Evolutionary conservation across 192 early-diverging fungal species (phyloP), one percentile per base, ranked within the genome.

Genomic region (Glomus cerebriforme): DNA sequence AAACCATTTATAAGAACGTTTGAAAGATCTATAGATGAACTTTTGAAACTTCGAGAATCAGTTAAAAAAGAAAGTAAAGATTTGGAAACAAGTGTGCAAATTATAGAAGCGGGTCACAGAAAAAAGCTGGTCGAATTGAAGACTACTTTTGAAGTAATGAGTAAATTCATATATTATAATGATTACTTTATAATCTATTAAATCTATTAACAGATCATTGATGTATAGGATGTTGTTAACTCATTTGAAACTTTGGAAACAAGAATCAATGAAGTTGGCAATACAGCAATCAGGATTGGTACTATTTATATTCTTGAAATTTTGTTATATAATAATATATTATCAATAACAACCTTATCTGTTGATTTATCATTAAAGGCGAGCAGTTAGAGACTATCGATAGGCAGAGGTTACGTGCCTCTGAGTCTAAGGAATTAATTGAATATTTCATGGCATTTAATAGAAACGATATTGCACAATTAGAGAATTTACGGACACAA

Each of bases 361-460:
- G 43, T 27, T 37, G 29, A 24, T 26, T 60, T 29, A 9, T 59
- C 2, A 35, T 60, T 39, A 10, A 75, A 92, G 94, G 98, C 73
- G 98, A 99, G 82, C 96, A 99, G 85, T 88, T 99, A 54, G 98
- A 99, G 81, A 96, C 93, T 0, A 94, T 98, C 59, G 96, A 97
- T 81, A 95, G 93, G 78, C 96, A 99, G 73, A 86, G 94, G 73
- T 89, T 92, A 75, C 90, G 94, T 2, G 96, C 97, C 0, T 89
- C 92, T 27, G 94, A 98, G 60, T 93, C 96, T 34, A 90, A 93
- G 72, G 95, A 97, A 84, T 85, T 99, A 35, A 93, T 99, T 47
- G 94, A 93, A 77, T 96, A 95, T 83, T 98, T 95, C 84, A 91
- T 95, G 70, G 94, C 98, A 81, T 94, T 98, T 79, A 95, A 95